Conservation (phyloP, 768 basidiomycete species). For the Mycena indigotica region DNA sequence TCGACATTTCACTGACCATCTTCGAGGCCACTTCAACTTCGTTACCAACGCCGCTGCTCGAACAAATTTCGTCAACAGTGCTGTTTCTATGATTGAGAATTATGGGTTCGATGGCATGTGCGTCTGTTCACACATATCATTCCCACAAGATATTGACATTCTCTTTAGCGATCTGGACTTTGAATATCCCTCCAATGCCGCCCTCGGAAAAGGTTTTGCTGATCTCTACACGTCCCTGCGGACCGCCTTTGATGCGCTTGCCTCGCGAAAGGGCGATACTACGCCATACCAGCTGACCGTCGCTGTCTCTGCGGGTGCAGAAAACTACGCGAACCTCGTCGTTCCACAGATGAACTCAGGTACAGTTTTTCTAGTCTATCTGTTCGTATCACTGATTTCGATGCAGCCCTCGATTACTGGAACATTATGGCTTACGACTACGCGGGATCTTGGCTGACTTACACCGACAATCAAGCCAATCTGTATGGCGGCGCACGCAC, state of each 20-base stretch:
- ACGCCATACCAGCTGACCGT: constrained; percentile 62
- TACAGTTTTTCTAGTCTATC: not conserved
- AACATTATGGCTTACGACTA: constrained; percentile 61
- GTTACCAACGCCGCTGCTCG: constrained; percentile 53
- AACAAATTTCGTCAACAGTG: constrained; percentile 58
- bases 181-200: constrained; percentile 67
- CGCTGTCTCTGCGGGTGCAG: constrained; percentile 64
- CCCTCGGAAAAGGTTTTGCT: constrained; percentile 67
- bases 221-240: constrained; percentile 65
- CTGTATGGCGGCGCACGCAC: constrained; percentile 67
- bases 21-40: constrained; percentile 64
- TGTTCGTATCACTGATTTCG: not conserved
- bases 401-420: constrained; percentile 66
- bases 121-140: constrained; percentile 22
- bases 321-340: constrained; percentile 58
- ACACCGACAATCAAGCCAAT: constrained; percentile 58
- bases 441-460: constrained; percentile 62
- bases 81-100: constrained; percentile 67
- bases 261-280: constrained; percentile 59
- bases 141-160: too few relatives aligned
- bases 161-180: constrained; percentile 67
- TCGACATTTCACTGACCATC: too few relatives aligned
- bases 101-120: constrained; percentile 83
- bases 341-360: constrained; percentile 61
- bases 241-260: constrained; percentile 60